phyloP scores from a whole-genome alignment of 2,329 filamentous ascomycete species.

The Eutypella sp. region DNA sequence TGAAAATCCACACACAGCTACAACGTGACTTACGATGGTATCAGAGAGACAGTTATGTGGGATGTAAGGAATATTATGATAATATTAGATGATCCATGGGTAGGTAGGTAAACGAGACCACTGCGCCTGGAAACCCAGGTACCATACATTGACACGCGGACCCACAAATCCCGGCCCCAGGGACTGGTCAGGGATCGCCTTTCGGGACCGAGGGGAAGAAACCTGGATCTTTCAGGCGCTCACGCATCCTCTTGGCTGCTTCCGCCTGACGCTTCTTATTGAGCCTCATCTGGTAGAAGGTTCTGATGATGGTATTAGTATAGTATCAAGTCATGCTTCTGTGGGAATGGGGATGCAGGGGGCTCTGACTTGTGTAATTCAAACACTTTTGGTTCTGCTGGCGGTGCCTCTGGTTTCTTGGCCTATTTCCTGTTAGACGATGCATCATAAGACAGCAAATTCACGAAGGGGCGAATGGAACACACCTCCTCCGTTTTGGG shows the following conservation, averaged over 20 bases:
- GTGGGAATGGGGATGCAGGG: neutral
- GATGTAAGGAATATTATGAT: too few relatives aligned
- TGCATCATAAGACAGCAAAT: too few relatives aligned
- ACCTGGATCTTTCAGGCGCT: constrained; percentile 71
- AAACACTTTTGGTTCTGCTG: constrained; percentile 68
- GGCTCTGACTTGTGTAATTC: constrained; percentile 67
- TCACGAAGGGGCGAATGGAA: too few relatives aligned
- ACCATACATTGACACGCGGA: too few relatives aligned
- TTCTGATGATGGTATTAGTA: constrained; percentile 39
- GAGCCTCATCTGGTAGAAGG: constrained; percentile 81
- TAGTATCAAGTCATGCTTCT: constrained; percentile 11
- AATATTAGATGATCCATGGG: too few relatives aligned
- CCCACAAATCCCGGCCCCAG: too few relatives aligned
- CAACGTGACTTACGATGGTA: too few relatives aligned
- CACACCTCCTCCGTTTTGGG: constrained; percentile 23
- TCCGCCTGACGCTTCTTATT: constrained; percentile 75
- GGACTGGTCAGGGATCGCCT: constrained; percentile 21
- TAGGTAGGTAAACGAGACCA: too few relatives aligned
- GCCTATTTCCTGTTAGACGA: constrained; percentile 26
- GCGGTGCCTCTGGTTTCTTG: constrained; percentile 28
- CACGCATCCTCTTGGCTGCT: constrained; percentile 72
- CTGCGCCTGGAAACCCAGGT: too few relatives aligned
- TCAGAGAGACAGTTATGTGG: too few relatives aligned
- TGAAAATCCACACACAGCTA: too few relatives aligned
- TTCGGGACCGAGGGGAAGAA: constrained; percentile 84